These are phyloP conservation scores for Murraya paniculata DNA, from an alignment of 345 rosid genomes.

Conservation along the genomic window DNA sequence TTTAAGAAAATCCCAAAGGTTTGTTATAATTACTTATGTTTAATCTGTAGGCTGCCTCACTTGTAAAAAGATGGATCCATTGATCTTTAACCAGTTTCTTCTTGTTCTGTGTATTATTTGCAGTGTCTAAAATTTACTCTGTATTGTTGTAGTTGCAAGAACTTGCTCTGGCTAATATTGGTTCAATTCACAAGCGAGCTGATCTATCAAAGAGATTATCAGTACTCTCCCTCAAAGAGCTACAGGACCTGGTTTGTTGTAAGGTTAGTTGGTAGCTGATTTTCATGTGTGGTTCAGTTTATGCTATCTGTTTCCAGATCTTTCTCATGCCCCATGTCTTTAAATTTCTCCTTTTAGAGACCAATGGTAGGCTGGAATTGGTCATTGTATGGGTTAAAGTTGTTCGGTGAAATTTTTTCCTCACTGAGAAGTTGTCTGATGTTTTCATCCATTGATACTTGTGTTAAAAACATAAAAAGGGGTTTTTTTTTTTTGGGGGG, in stretches of 20 bases:
- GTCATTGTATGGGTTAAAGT: not conserved
- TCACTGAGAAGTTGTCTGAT: not conserved
- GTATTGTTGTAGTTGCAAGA: conserved; percentile 63
- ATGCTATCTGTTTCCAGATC: not conserved
- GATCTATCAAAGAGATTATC: conserved; percentile 91
- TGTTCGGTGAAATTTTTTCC: not conserved
- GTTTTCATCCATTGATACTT: not conserved
- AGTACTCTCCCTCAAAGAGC: conserved; percentile 69
- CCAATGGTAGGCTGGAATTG: not conserved
- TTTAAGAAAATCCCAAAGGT: conserved; percentile 96
- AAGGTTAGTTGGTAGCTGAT: conserved; percentile 54
- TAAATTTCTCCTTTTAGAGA: not conserved
- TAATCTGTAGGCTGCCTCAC: conserved; percentile 12
- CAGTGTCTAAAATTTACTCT: conserved; percentile 14
- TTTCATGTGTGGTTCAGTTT: not conserved
- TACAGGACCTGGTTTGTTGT: conserved; percentile 83
- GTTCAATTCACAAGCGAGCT: conserved; percentile 78
- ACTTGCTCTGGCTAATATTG: conserved; percentile 81
- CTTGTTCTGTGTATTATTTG: conserved; percentile 15
- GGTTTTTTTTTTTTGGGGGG: too few species aligned
- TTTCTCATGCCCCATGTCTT: not conserved
- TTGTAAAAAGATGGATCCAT: conserved; percentile 1
- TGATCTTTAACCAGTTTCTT: not conserved
- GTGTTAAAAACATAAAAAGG: not conserved
- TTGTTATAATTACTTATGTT: conserved; percentile 12